Percentiles rank a stretch among this genome's conserved stretches.
These are phyloP conservation scores for Trichoderma virens DNA, from an alignment of 495 filamentous ascomycete species.

Conservation along the genomic window DNA sequence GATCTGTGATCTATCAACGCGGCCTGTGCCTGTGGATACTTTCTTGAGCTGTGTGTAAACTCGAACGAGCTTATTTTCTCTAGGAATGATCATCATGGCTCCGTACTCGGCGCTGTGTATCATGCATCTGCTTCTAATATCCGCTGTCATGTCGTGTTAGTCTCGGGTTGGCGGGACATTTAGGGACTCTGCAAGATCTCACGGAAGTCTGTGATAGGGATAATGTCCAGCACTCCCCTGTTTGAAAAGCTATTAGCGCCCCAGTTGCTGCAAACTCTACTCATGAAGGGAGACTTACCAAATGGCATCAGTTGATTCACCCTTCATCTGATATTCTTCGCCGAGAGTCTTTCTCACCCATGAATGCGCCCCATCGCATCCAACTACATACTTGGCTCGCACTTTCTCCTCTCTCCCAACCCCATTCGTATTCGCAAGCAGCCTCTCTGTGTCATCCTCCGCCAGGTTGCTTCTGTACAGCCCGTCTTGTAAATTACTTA, in stretches of 20 bases:
- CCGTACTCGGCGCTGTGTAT: conserved; percentile 58
- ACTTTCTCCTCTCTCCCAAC: conserved; percentile 34
- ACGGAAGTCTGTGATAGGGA: conserved; percentile 61
- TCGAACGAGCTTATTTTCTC: conserved; percentile 59
- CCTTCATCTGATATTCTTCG: conserved; percentile 41
- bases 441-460: conserved; percentile 48
- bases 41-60: conserved; percentile 62
- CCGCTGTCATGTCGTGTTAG: conserved; percentile 28
- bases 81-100: conserved; percentile 61
- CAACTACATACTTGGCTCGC: conserved; percentile 57
- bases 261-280: neutral
- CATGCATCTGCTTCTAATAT: conserved; percentile 59
- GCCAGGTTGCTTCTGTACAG: conserved; percentile 43
- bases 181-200: conserved; percentile 16
- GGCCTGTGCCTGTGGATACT: conserved; percentile 22
- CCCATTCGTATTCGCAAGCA: conserved; percentile 29
- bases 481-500: conserved; percentile 33
- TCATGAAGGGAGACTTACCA: conserved; percentile 32
- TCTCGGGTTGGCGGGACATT: neutral
- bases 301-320: conserved; percentile 56
- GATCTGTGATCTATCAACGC: conserved; percentile 1
- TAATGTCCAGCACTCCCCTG: conserved; percentile 54
- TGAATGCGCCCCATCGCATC: conserved; percentile 60
- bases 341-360: conserved; percentile 53
- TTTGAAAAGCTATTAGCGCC: conserved; percentile 4